Evolutionary conservation across 495 filamentous ascomycete species (phyloP), one percentile per base, ranked within the genome.

Genomic region (Durotheca rogersii): DNA sequence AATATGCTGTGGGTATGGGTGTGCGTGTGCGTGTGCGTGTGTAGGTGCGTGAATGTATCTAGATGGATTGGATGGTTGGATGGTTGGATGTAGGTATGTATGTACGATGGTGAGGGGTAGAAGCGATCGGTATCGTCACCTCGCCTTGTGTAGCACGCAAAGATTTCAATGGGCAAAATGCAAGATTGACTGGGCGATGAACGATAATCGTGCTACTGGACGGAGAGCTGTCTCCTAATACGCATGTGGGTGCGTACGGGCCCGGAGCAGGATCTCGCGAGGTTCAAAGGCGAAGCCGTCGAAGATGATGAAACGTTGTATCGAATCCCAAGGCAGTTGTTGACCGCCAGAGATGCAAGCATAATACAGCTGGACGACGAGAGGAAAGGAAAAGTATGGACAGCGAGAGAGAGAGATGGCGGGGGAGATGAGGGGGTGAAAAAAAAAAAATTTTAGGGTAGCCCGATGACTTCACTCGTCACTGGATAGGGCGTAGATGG

Each of bases 241-340:
- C 37, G 39, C 12, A 4, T 43, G 25, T 36, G 21, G 34, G 14
- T 44, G 7, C 39, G 18, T 19, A 37, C 20, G 34, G 27, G 43
- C 30, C 29, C 17, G 34, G 23, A 50, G 29, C 4, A 27, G 19
- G 34, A 49, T 53, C 33, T 53, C n/a, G 41, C 38, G 32, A 27
- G 23, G 4, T 27, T 27, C 4, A 9, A 60, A 44, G 42, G 57
- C 51, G 47, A 60, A 47, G 51, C 45, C 4, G 37, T 11, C 23
- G 57, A 56, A 51, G 57, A 60, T 60, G 47, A 60, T 60, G 57
- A 56, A 60, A 60, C 57, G 57, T 60, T 60, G 57, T 60, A 60
- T 60, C 20, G 41, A 42, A 52, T n/a, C n/a, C n/a, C n/a, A n/a
- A n/a, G n/a, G n/a, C n/a, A n/a, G n/a, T n/a, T n/a, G n/a, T n/a